Conservation (phyloP, 768 basidiomycete genomes). For the Dacryopinax spathularia region DNA sequence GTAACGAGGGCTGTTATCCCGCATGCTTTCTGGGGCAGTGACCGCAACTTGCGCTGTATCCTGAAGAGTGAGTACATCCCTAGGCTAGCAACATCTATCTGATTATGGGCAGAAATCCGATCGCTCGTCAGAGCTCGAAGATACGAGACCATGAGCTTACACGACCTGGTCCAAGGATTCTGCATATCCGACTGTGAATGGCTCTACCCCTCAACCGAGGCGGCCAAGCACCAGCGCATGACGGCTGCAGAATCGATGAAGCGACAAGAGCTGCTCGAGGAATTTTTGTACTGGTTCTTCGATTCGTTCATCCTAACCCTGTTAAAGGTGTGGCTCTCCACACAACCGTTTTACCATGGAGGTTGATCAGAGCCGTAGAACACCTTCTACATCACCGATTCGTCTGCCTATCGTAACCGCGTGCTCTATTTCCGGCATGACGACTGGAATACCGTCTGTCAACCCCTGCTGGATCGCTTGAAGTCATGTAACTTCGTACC, state of each 20-base stretch:
- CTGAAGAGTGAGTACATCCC: constrained; percentile 34
- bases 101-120: constrained; percentile 42
- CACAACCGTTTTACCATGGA: neutral
- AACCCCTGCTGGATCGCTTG: constrained; percentile 66
- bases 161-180: constrained; percentile 63
- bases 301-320: constrained; percentile 70
- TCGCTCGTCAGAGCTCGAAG: constrained; percentile 60
- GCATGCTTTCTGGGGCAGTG: constrained; percentile 62
- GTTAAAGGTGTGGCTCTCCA: constrained; percentile 42
- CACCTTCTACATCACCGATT: constrained; percentile 87
- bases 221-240: constrained; percentile 23
- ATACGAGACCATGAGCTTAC: constrained; percentile 68
- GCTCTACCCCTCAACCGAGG: constrained; percentile 32
- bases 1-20: constrained; percentile 61
- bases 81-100: neutral
- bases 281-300: constrained; percentile 91
- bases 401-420: constrained; percentile 65
- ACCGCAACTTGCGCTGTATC: constrained; percentile 46
- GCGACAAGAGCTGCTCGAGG: constrained; percentile 65
- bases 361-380: constrained; percentile 37
- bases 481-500: constrained; percentile 53
- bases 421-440: constrained; percentile 88
- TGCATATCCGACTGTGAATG: constrained; percentile 63
- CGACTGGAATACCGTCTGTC: constrained; percentile 75
- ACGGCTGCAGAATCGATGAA: constrained; percentile 57